Percentiles rank a stretch among this genome's conserved stretches.
Evolutionary conservation across 1,139 yeast genomes (phyloP).

Genomic region (Lodderomyces oxycetoniae): DNA sequence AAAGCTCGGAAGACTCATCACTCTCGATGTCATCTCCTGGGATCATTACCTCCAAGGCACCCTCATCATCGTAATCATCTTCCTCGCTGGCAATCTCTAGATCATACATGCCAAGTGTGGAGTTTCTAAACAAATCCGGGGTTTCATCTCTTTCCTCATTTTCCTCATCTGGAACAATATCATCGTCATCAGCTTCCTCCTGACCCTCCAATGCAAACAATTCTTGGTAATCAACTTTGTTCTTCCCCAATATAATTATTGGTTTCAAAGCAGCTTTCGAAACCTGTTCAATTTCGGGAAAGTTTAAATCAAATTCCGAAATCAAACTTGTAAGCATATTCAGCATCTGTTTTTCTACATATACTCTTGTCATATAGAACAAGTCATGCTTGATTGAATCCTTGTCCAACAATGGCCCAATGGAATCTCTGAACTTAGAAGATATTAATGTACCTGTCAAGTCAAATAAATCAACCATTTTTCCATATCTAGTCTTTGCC

Average conservation of each 20-base stretch:
- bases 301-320: constrained; percentile 65
- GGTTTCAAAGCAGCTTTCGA: constrained; percentile 57
- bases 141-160: constrained; percentile 68
- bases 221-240: constrained; percentile 55
- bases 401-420: constrained; percentile 44
- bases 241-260: constrained; percentile 56
- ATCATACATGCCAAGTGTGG: constrained; percentile 93
- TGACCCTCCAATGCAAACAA: constrained; percentile 40
- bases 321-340: constrained; percentile 51
- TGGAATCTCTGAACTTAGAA: constrained; percentile 37
- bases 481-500: constrained; percentile 42
- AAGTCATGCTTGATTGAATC: constrained; percentile 52
- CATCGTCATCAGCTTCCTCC: constrained; percentile 51
- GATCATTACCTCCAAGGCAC: constrained; percentile 33
- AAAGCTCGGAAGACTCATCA: constrained; percentile 21
- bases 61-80: constrained; percentile 24
- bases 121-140: constrained; percentile 79
- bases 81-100: constrained; percentile 69
- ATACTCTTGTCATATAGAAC: constrained; percentile 55
- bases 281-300: constrained; percentile 59
- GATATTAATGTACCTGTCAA: constrained; percentile 43
- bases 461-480: constrained; percentile 55
- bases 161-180: constrained; percentile 47
- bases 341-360: constrained; percentile 65
- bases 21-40: constrained; percentile 31